Evolutionary conservation across 768 basidiomycete genomes (phyloP).

Genomic region (Rhodotorula kratochvilovae): DNA sequence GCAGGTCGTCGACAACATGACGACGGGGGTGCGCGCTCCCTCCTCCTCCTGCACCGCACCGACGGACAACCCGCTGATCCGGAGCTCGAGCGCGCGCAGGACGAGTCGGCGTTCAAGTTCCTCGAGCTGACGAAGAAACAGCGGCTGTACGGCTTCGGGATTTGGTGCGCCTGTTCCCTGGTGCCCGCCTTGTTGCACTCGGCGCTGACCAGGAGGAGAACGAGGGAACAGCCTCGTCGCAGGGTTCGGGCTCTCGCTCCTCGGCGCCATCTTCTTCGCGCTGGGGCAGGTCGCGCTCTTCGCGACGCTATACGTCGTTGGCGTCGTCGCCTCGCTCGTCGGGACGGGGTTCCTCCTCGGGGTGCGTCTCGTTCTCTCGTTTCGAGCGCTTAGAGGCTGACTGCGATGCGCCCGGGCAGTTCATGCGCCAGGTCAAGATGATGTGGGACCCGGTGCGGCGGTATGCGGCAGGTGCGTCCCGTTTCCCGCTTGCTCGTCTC

Average conservation of each 20-base stretch:
- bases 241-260: slow-evolving; percentile 29
- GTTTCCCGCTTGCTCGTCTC: not conserved
- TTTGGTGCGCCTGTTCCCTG: slow-evolving; percentile 8
- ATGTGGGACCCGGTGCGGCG: slow-evolving; percentile 39
- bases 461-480: slow-evolving; percentile 18
- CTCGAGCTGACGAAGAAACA: slow-evolving; percentile 27
- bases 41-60: not conserved
- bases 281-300: slow-evolving; percentile 32
- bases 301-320: slow-evolving; percentile 29
- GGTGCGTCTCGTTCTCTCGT: not conserved
- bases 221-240: slow-evolving; percentile 13
- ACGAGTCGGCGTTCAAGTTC: slow-evolving; percentile 35
- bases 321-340: slow-evolving; percentile 25
- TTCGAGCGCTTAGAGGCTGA: too few species aligned
- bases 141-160: slow-evolving; percentile 34
- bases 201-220: too few species aligned
- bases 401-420: slow-evolving; percentile 2
- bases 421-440: slow-evolving; percentile 29
- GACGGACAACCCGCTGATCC: not conserved
- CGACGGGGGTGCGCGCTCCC: not conserved
- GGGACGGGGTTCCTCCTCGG: slow-evolving; percentile 35
- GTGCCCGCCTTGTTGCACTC: not conserved
- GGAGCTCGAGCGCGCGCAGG: not conserved
- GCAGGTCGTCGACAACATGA: slow-evolving; percentile 28
- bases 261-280: slow-evolving; percentile 35